Evolutionary conservation across 1,139 yeast genomes (phyloP).

Genomic region (Yamadazyma dendronema): DNA sequence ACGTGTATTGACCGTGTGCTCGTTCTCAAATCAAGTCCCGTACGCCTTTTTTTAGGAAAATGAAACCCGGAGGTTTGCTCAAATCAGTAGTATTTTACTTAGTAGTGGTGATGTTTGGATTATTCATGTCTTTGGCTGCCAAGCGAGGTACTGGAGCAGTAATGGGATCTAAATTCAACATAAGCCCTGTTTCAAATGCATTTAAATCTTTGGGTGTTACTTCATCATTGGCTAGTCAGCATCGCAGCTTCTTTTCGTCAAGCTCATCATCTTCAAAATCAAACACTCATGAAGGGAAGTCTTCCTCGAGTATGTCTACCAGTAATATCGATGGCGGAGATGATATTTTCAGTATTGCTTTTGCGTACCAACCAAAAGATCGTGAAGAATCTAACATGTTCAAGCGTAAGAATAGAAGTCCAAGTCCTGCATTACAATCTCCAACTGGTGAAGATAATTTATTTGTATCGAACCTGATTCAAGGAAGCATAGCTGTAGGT

Average conservation of each 20-base stretch:
- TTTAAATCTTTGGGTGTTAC: not conserved
- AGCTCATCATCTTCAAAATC: conserved; percentile 21
- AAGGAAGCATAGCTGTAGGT: conserved; percentile 63
- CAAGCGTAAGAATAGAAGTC: conserved; percentile 24
- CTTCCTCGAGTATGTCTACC: conserved; percentile 16
- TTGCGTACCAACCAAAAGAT: conserved; percentile 73
- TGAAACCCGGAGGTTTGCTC: not conserved
- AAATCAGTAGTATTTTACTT: conserved; percentile 15
- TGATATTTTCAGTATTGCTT: conserved; percentile 52
- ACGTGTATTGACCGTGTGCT: too few species aligned
- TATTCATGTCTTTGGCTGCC: conserved; percentile 27
- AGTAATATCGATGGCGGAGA: conserved; percentile 11
- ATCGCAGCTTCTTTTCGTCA: not conserved
- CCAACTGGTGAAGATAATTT: conserved; percentile 89
- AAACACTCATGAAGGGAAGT: conserved; percentile 12
- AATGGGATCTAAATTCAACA: conserved; percentile 6
- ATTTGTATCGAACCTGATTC: conserved; percentile 49
- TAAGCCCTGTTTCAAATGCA: not conserved
- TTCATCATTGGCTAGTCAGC: not conserved
- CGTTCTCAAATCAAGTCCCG: too few species aligned
- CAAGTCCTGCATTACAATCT: conserved; percentile 41
- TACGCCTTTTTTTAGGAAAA: not conserved
- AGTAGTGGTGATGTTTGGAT: conserved; percentile 25
- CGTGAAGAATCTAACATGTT: conserved; percentile 50
- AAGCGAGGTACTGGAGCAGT: conserved; percentile 19